Evolutionary conservation across 164 flowering plant genomes (phyloP).

Genomic region (Tinospora cordifolia): DNA sequence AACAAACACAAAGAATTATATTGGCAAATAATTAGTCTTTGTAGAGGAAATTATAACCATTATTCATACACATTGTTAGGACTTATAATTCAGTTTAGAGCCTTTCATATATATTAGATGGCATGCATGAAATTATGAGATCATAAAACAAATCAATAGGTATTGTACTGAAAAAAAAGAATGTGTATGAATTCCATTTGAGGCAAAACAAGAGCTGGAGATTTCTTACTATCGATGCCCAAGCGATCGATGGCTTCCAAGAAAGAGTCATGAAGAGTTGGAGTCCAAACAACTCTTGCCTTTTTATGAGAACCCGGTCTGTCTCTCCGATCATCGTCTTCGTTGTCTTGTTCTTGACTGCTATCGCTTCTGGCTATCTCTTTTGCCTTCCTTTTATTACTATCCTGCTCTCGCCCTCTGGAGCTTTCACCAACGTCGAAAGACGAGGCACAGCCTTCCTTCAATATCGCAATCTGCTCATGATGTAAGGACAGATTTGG

Average conservation of each 20-base stretch:
- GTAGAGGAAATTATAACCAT: background rate
- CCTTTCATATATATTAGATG: no score
- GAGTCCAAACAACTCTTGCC: constrained; percentile 1
- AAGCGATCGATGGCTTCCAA: background rate
- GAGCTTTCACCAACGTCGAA: background rate
- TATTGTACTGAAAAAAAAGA: no score
- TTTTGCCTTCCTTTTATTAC: background rate
- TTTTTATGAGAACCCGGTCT: background rate
- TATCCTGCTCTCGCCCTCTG: background rate
- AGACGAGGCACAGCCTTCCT: no score
- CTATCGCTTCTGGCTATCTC: background rate
- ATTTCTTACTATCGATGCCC: constrained; percentile 8
- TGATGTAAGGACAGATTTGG: background rate
- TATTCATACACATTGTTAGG: no score
- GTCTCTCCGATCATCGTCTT: background rate
- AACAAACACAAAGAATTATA: background rate
- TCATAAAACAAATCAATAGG: no score
- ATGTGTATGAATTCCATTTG: background rate
- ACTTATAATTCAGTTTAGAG: no score
- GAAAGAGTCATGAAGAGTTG: constrained; percentile 2
- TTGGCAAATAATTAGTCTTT: background rate
- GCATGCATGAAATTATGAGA: no score
- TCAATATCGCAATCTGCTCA: no score
- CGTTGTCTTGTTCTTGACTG: background rate
- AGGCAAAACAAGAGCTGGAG: background rate